These are phyloP conservation scores for Podospora conica DNA, from an alignment of 495 filamentous ascomycete species.

Conservation along the genomic window DNA sequence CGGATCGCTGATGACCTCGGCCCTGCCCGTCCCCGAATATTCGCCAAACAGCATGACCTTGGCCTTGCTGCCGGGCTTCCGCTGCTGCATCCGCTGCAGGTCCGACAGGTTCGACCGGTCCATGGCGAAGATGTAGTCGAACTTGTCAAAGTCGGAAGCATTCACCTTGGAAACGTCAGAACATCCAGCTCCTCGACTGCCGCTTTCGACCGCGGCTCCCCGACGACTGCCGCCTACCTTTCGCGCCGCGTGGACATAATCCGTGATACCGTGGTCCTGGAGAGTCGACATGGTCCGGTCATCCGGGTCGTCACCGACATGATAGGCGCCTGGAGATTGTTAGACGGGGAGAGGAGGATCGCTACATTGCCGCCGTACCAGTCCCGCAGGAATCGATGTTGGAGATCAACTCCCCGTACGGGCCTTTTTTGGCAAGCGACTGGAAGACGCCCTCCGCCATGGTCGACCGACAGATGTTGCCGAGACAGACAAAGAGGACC, in stretches of 20 bases:
- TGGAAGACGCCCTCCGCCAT: slow-evolving; percentile 96
- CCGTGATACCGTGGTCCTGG: slow-evolving; percentile 60
- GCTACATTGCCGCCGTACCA: slow-evolving; percentile 9
- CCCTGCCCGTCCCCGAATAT: slow-evolving; percentile 59
- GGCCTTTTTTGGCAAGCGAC: slow-evolving; percentile 52
- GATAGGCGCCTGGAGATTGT: slow-evolving; percentile 56
- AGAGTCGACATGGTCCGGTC: slow-evolving; percentile 80
- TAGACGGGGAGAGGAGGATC: not conserved
- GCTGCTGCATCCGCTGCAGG: slow-evolving; percentile 52
- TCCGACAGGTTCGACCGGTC: slow-evolving; percentile 77
- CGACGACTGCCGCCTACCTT: slow-evolving; percentile 45
- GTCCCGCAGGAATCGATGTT: slow-evolving; percentile 87
- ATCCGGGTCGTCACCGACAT: slow-evolving; percentile 66
- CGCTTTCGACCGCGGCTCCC: not conserved
- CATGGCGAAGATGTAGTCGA: slow-evolving; percentile 95
- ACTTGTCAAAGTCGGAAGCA: slow-evolving; percentile 61
- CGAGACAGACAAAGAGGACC: slow-evolving; percentile 92
- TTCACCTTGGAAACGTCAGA: slow-evolving; percentile 20
- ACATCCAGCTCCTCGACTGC: not conserved
- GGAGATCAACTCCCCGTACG: slow-evolving; percentile 52
- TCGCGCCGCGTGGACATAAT: slow-evolving; percentile 72
- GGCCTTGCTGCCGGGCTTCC: slow-evolving; percentile 48
- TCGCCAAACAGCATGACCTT: slow-evolving; percentile 79
- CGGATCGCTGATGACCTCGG: slow-evolving; percentile 77
- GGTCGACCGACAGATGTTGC: slow-evolving; percentile 91